phyloP scores from a whole-genome alignment of 2,329 filamentous ascomycete genomes.

The Chalaropsis thielavioides region DNA sequence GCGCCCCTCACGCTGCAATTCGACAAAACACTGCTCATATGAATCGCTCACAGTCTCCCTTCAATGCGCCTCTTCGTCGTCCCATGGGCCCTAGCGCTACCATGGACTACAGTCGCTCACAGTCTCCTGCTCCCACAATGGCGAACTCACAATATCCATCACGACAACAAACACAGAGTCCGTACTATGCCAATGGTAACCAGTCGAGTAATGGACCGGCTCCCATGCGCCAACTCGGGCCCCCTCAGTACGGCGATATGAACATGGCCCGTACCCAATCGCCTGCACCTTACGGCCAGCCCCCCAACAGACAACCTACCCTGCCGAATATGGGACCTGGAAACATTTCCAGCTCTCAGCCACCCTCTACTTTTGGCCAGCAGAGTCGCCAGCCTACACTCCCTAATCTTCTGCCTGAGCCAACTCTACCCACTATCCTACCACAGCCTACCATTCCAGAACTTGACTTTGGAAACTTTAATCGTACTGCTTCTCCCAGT shows the following conservation, averaged over 20 bases:
- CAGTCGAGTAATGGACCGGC: background rate
- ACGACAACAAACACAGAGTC: constrained; percentile 14
- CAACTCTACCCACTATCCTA: constrained; percentile 19
- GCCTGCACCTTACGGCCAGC: constrained; percentile 13
- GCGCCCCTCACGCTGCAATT: background rate
- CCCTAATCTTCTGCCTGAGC: constrained; percentile 15
- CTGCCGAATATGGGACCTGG: background rate
- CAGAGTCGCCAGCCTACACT: constrained; percentile 18
- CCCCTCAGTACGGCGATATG: constrained; percentile 8
- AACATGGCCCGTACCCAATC: constrained; percentile 15
- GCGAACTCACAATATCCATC: constrained; percentile 20
- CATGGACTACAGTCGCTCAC: constrained; percentile 39
- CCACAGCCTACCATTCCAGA: constrained; percentile 12
- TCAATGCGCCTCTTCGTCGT: constrained; percentile 9
- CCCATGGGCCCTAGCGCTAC: constrained; percentile 1
- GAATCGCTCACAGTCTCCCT: constrained; percentile 9
- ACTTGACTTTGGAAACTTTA: constrained; percentile 11
- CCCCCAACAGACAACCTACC: background rate
- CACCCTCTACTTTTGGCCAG: constrained; percentile 11
- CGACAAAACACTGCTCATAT: constrained; percentile 8
- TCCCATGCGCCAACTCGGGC: constrained; percentile 8
- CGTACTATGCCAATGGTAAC: background rate
- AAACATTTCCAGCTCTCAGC: background rate
- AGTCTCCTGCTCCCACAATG: constrained; percentile 27
- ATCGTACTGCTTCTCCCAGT: constrained; percentile 14